Base-by-base conservation (phyloP, 2,329 filamentous ascomycete genomes). In the Stemphylium vesicarium region DNA sequence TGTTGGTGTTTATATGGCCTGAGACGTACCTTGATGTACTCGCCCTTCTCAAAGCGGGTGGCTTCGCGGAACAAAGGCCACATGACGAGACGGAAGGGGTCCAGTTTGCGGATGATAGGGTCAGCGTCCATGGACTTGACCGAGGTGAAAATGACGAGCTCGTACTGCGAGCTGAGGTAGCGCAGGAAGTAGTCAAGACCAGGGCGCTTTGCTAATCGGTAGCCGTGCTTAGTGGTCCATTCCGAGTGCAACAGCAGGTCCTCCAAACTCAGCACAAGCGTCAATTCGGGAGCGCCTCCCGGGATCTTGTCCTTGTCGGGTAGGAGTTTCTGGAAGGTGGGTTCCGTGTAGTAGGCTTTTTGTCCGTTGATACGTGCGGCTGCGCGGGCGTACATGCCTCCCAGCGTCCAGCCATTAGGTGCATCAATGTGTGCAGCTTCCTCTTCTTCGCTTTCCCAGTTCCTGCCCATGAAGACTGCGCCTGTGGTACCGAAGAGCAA, bases 81-180 rank as follows among this genome's bases (percentile, higher is more conserved):
- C 80, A 93, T 89, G 75, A 98, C 92, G 75, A 98, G 92, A 69
- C 89, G 91, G 82, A 90, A 98, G 32, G 94, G 95, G 73, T 99
- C 95, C 56, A 99, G 82, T 78, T 99, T 99, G 70, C 91, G 88
- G 63, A 97, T 86, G 46, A 99, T 84, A 20, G 92, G 91, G 65
- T 97, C 92, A 24, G 88, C 94, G 73, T 91, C 89, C 70, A 87
- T 88, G 70, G 88, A 91, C 0, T 94, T 92, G 41, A 95, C 88
- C 35, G 86, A 91, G 29, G 95, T 99, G 80, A 98, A 99, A 62
- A 99, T 86, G 47, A 98, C 95, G 50, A 99, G 83, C 77, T 99
- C 95, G 74, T 97, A 99, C 83, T 99, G 98, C 77, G 97, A 93
- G 78, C 91, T 94, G 43, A 99, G 84, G 76, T 99, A 99, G 71